Base-by-base conservation (phyloP, 2,329 filamentous ascomycete species). In the Trichoderma pleuroti region DNA sequence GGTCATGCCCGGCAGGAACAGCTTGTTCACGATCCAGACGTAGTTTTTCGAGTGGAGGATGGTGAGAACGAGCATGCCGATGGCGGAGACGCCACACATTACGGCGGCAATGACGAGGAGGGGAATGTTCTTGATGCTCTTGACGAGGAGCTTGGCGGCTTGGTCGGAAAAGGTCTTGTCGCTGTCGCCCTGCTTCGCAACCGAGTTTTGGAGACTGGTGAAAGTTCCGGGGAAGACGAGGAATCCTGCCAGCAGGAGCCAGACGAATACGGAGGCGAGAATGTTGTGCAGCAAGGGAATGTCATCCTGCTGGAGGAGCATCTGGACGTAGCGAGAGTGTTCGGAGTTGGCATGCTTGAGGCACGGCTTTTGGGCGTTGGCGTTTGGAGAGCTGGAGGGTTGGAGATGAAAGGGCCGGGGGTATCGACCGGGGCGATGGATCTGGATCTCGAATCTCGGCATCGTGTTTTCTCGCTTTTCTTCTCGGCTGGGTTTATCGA, bases 161-260 rank as follows among this genome's bases (percentile, higher is more conserved):
- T 76, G 71, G 59, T 71, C 72, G 7, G 64, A 70, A 42, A 72
- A 73, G 30, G 66, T 71, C 12, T 68, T 9, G 18, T 72, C 63
- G 26, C 70, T 24, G 18, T 60, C n/a, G 21, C 74, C 70, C 14
- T 74, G 72, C 54, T 70, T 71, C 39, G 75, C 75, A 62, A 78
- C 72, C 32, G 74, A 75, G 46, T 73, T 73, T 28, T 75, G 70
- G 57, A 84, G 76, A 36, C 79, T 82, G 46, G 82, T 86, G 74
- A 87, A 88, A 0, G 84, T 86, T 7, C 83, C 85, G 0, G 85
- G 85, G 42, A 86, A 82, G 54, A 87, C 80, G 18, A 87, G 79
- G 78, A 86, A 88, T 32, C 85, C 85, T 0, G 83, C 83, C 1
- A 88, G 81, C 3, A 88, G 80, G 59, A 86, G 79, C 84, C 83